Evolutionary conservation across 2,329 filamentous ascomycete species (phyloP).

Genomic region (Macroventuria anomochaeta): DNA sequence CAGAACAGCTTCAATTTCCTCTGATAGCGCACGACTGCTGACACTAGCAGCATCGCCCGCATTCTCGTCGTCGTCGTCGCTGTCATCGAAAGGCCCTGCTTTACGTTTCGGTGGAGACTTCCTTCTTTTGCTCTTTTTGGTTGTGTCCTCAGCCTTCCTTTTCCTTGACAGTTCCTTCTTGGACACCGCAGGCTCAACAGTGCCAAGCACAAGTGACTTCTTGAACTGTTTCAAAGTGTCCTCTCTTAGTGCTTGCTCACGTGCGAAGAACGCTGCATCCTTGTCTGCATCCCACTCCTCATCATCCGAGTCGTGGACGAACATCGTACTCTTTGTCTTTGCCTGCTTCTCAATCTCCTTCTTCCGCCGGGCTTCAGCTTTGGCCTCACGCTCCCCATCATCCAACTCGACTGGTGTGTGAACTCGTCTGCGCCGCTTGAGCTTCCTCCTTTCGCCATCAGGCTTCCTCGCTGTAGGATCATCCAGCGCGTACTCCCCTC

Average conservation of each 20-base stretch:
- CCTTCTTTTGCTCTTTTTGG: conserved; percentile 37
- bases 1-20: conserved; percentile 23
- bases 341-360: conserved; percentile 77
- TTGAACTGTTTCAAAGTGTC: conserved; percentile 60
- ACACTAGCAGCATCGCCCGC: conserved; percentile 25
- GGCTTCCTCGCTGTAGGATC: conserved; percentile 66
- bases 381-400: conserved; percentile 65
- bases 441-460: conserved; percentile 60
- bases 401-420: conserved; percentile 64
- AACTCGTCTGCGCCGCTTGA: conserved; percentile 67
- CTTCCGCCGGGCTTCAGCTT: conserved; percentile 66
- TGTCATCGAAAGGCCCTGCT: conserved; percentile 38
- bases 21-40: conserved; percentile 40
- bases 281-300: conserved; percentile 82
- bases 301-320: conserved; percentile 84
- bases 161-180: conserved; percentile 46
- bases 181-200: conserved; percentile 38
- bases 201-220: conserved; percentile 53
- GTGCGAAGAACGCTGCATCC: conserved; percentile 76
- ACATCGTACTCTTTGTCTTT: conserved; percentile 84
- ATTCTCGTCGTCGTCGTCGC: conserved; percentile 36
- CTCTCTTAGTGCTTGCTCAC: conserved; percentile 71
- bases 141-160: conserved; percentile 39
- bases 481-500: conserved; percentile 71
- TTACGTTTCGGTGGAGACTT: conserved; percentile 42